Evolutionary conservation across 2,329 filamentous ascomycete species (phyloP), one percentile per base, ranked within the genome.

Genomic region (Cadophora gregata): DNA sequence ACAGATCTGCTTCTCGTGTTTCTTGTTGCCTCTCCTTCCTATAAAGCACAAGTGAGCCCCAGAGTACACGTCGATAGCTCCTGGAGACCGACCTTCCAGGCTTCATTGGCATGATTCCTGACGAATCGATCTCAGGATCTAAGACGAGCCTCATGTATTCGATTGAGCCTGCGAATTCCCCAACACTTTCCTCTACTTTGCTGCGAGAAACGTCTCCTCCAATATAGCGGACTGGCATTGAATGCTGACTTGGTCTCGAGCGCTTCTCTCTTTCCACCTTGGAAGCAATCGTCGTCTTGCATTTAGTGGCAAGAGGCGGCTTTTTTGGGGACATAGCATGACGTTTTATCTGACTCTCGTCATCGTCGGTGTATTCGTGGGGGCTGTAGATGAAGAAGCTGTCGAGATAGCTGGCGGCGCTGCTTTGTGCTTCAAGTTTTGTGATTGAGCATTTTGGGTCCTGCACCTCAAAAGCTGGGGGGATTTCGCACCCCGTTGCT

Each of bases 21-120:
- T 51, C 24, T 31, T 6, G 14, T 19, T 14, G 14, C 27, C 50
- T 53, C 25, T 53, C 31, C 50, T 53, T 53, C 25, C 50, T 31
- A 16, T 53, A 53, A 29, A 53, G 50, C 50, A 31, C 50, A 31
- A 53, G 50, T 31, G 50, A 53, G 50, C 12, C 25, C 50, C 50
- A 53, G n/a, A 53, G 50, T n/a, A n/a, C 19, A 16, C 50, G 50
- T n/a, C 50, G 50, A 5, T 53, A 25, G 3, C 14, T 53, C 7
- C 50, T 53, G 9, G 50, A 53, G 24, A 53, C 27, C 27, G 31
- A 27, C 9, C 25, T 53, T 8, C 50, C 50, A 31, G 24, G 16
- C 8, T n/a, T 31, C 12, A 25, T 29, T 3, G 12, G 6, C 16
- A 7, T n/a, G 27, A 31, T 53, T 6, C 16, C 12, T n/a, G 50